These are phyloP conservation scores for Pseudogymnoascus sp. DNA, from an alignment of 2,329 filamentous ascomycete species.

Conservation along the genomic window DNA sequence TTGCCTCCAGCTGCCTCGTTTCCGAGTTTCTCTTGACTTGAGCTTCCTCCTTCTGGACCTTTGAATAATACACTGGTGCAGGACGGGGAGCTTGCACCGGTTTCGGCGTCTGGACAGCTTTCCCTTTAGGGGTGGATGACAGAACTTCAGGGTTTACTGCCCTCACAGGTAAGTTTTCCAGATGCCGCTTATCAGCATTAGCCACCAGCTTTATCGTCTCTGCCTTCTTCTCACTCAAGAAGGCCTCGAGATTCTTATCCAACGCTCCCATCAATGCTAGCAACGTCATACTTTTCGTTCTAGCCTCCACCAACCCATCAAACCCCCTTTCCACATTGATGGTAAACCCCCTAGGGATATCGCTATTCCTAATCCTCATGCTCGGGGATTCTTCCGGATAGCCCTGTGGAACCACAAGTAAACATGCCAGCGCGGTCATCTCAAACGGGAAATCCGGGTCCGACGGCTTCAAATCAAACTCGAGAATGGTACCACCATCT, in stretches of 20 bases:
- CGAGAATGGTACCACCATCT: constrained; percentile 46
- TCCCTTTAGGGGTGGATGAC: constrained; percentile 5
- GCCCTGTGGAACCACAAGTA: constrained; percentile 52
- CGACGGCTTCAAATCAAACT: constrained; percentile 61
- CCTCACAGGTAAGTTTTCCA: constrained; percentile 21
- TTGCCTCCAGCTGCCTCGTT: constrained; percentile 64
- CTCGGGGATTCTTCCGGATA: constrained; percentile 54
- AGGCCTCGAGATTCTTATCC: constrained; percentile 62
- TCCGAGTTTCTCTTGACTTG: constrained; percentile 57
- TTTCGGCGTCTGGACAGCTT: constrained; percentile 34
- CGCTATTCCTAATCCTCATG: constrained; percentile 58
- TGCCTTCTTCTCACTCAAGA: constrained; percentile 61
- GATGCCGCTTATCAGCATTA: constrained; percentile 28
- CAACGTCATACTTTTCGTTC: constrained; percentile 49
- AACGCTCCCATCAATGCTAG: constrained; percentile 60
- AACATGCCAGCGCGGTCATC: constrained; percentile 58
- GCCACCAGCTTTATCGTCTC: constrained; percentile 60
- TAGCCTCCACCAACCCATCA: constrained; percentile 48
- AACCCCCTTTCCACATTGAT: constrained; percentile 73
- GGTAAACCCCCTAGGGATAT: constrained; percentile 63
- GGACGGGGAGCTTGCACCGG: not conserved
- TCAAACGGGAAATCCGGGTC: constrained; percentile 82
- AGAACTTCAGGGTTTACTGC: constrained; percentile 17
- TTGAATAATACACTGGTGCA: constrained; percentile 37
- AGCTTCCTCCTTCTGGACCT: constrained; percentile 54